Evolutionary conservation across 164 flowering plant genomes (phyloP).

Genomic region (Magnolia kwangsiensis): DNA sequence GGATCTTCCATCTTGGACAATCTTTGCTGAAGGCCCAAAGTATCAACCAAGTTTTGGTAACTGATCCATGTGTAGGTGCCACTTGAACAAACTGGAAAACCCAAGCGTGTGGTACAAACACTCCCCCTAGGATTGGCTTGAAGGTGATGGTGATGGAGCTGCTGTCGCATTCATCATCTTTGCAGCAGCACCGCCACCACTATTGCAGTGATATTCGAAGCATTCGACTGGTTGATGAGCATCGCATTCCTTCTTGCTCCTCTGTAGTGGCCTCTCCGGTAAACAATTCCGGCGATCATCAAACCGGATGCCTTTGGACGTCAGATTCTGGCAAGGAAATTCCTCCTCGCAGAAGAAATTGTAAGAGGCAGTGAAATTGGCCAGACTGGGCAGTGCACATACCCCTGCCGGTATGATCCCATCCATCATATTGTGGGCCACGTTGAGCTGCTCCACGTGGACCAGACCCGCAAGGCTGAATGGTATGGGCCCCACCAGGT

Average conservation of each 20-base stretch:
- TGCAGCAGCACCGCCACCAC: slow-evolving; percentile 18
- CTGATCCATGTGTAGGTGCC: too few species aligned
- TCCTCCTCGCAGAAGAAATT: slow-evolving; percentile 74
- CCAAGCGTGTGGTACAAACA: background rate
- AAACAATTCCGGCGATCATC: slow-evolving; percentile 75
- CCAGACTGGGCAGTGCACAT: slow-evolving; percentile 49
- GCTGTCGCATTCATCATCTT: background rate
- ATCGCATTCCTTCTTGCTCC: slow-evolving; percentile 58
- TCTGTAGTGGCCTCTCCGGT: slow-evolving; percentile 60
- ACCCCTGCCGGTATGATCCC: slow-evolving; percentile 51
- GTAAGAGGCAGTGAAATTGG: slow-evolving; percentile 61
- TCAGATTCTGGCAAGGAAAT: slow-evolving; percentile 52
- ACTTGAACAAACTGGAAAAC: too few species aligned
- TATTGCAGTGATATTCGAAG: slow-evolving; percentile 19
- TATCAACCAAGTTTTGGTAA: too few species aligned
- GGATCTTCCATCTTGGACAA: too few species aligned
- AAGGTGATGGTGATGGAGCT: background rate
- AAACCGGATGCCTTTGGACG: slow-evolving; percentile 32
- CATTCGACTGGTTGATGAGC: slow-evolving; percentile 56
- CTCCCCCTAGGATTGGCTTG: background rate
- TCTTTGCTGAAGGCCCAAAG: too few species aligned
- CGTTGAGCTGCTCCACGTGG: slow-evolving; percentile 21
- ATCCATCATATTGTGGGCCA: slow-evolving; percentile 52
- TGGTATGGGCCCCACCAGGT: slow-evolving; percentile 65
- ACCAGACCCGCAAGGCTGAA: slow-evolving; percentile 15